Evolutionary conservation across 441 rosid species (phyloP), one percentile per base, ranked within the genome.

Genomic region (Pelargonium fulgidum): DNA sequence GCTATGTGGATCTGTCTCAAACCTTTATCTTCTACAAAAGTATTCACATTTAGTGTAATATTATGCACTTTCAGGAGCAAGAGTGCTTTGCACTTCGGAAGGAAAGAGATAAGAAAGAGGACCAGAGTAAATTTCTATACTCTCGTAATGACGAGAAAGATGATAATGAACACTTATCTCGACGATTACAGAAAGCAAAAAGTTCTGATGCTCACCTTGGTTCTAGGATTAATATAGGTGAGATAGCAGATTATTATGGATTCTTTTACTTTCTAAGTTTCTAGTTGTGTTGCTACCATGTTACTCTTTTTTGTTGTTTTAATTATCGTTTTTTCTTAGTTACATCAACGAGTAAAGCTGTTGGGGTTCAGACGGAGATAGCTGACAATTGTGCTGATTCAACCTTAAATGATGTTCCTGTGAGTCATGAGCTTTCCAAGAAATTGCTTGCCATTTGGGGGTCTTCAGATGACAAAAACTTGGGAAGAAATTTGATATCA

Each of bases 351-450:
- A 78, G 76, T 67, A 83, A 78, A 81, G 79, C 83, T 59, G 74
- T 79, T 61, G 96, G 96, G 81, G 83, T 94, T 78, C 97, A 91
- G 74, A 82, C 90, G 6, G 92, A 80, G 12, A 56, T 67, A 67
- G 65, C 42, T 64, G 67, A 26, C 56, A 83, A 72, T 64, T 47
- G 65, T 70, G 19, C 67, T 66, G 65, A 42, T 36, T 3, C 47
- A 56, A 65, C 62, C 58, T 75, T 45, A 24, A 68, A 56, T 65
- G 80, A 83, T 75, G 67, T 70, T 41, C 66, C 72, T 50, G 76
- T 72, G 68, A 73, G 68, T 64, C 56, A 52, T 69, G 78, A 75
- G 67, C 83, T 86, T 77, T 84, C 85, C 26, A 64, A 79, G 72
- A 87, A 85, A 77, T 83, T 91, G 80, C 82, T 69, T 42, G 84